Conservation (phyloP, 1,139 yeast species). For the Ashbya aceris region DNA sequence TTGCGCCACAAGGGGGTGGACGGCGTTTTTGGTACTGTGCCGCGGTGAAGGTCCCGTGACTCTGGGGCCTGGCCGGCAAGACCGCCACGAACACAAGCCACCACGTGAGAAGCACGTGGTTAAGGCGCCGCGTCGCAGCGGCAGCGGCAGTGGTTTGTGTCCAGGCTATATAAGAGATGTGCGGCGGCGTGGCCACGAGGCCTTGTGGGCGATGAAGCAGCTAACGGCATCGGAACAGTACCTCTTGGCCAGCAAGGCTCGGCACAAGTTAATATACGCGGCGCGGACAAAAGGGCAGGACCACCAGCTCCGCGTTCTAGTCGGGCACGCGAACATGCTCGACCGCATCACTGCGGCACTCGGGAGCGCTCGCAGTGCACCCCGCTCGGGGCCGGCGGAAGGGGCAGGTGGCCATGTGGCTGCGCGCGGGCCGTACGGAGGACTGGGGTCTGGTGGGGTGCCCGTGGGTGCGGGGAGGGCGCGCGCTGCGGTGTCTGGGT, state of each 20-base stretch:
- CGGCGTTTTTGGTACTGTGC: too few relatives aligned
- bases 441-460: neutral
- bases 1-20: too few relatives aligned
- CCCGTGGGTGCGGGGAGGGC: too few relatives aligned
- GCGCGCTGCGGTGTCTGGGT: too few relatives aligned
- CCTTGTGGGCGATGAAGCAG: neutral
- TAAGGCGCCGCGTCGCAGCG: too few relatives aligned
- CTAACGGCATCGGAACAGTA: constrained; percentile 15
- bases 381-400: neutral
- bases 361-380: neutral
- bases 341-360: constrained; percentile 18
- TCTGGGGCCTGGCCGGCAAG: too few relatives aligned
- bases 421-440: neutral
- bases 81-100: too few relatives aligned
- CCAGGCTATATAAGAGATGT: too few relatives aligned
- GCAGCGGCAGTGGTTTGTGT: too few relatives aligned
- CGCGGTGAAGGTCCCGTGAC: too few relatives aligned
- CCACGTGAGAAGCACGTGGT: too few relatives aligned
- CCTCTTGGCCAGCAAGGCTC: constrained; percentile 17
- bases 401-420: neutral
- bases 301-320: constrained; percentile 20
- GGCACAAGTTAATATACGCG: constrained; percentile 16
- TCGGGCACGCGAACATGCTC: constrained; percentile 26
- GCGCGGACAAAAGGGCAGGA: constrained; percentile 16
- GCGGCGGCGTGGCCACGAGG: too few relatives aligned